Conservation (phyloP, 768 basidiomycete species). For the Tricholomella constricta region DNA sequence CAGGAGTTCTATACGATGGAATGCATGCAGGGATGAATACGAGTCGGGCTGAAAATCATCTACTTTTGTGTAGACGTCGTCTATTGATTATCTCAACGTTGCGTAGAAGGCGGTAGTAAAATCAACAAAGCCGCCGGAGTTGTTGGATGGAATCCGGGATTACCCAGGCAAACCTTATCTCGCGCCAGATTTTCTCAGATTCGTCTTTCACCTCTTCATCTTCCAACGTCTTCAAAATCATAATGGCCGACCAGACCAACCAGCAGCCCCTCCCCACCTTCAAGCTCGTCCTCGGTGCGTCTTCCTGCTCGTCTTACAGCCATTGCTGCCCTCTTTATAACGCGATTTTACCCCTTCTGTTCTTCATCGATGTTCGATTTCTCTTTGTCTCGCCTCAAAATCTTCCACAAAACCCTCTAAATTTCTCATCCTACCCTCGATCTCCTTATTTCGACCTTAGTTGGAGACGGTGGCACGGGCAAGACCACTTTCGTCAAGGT, state of each 20-base stretch:
- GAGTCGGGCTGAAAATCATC: too few species aligned
- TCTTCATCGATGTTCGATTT: constrained; percentile 57
- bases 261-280: constrained; percentile 73
- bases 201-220: constrained; percentile 24
- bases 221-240: constrained; percentile 13
- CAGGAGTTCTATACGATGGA: too few species aligned
- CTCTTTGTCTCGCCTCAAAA: constrained; percentile 19
- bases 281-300: constrained; percentile 97
- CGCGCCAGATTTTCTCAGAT: constrained; percentile 34
- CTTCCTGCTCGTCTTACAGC: neutral
- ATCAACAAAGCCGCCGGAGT: too few species aligned
- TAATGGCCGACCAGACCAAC: constrained; percentile 34
- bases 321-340: constrained; percentile 23
- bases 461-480: constrained; percentile 96
- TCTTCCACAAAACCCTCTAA: constrained; percentile 11
- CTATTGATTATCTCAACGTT: too few species aligned
- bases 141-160: constrained; percentile 32
- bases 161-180: constrained; percentile 45
- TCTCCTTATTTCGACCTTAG: constrained; percentile 42
- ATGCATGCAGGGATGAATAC: too few species aligned
- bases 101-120: too few species aligned
- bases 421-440: constrained; percentile 9
- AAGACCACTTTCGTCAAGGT: constrained; percentile 99
- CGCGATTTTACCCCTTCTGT: constrained; percentile 29
- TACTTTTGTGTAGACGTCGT: too few species aligned